Percentiles rank a stretch among this genome's conserved stretches.
Evolutionary conservation across 495 filamentous ascomycete species (phyloP).

Genomic region (Hypoxylon crocopeplum): DNA sequence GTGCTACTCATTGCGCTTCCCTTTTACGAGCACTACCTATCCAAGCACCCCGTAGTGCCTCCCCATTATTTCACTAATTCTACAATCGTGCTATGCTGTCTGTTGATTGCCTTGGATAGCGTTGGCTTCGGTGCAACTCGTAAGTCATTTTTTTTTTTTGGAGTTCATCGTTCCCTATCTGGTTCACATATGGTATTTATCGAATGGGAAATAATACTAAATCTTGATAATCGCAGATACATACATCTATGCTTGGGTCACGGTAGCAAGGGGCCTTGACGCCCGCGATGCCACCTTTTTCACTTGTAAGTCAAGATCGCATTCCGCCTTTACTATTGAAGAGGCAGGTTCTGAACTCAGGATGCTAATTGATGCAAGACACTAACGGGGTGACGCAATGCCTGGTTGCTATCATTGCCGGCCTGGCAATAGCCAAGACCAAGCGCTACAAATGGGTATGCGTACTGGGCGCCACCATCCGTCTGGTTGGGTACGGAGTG

Average conservation of each 20-base stretch:
- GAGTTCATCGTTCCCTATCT: too few species aligned
- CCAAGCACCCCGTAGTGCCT: conserved; percentile 53
- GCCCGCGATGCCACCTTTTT: conserved; percentile 54
- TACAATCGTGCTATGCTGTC: conserved; percentile 48
- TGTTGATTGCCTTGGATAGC: conserved; percentile 49
- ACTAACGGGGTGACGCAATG: conserved; percentile 55
- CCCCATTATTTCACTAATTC: conserved; percentile 51
- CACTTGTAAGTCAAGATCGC: conserved; percentile 28
- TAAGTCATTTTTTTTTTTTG: conserved; percentile 9
- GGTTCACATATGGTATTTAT: too few species aligned
- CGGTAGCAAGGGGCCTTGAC: conserved; percentile 50
- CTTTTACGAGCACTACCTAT: conserved; percentile 52
- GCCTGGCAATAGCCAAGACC: conserved; percentile 51
- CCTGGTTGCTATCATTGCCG: conserved; percentile 49
- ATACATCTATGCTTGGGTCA: conserved; percentile 56
- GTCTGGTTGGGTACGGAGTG: conserved; percentile 56
- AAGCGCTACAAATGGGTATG: conserved; percentile 56
- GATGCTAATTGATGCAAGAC: conserved; percentile 23
- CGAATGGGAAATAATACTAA: conserved; percentile 4
- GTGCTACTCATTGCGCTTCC: conserved; percentile 46
- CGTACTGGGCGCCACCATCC: conserved; percentile 47
- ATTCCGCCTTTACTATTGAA: background rate
- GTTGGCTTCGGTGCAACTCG: conserved; percentile 50
- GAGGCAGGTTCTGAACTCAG: background rate
- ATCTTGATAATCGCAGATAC: conserved; percentile 38